A percentile compares a stretch with the other conserved stretches of the same genome.
Evolutionary conservation across 768 basidiomycete genomes (phyloP).

Genomic region (Tephrocybe sp.): DNA sequence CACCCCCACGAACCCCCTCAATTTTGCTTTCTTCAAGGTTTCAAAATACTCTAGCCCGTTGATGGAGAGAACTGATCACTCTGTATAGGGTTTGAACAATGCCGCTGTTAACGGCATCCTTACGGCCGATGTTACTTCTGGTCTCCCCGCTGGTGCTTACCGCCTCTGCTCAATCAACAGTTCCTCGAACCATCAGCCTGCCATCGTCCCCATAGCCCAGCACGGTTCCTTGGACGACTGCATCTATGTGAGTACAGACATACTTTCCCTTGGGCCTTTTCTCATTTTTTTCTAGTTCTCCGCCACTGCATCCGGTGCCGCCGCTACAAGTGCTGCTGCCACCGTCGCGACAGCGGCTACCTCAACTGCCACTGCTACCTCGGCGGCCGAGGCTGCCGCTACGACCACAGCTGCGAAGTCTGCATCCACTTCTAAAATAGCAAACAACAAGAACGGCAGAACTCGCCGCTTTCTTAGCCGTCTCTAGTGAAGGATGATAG

Average conservation of each 20-base stretch:
- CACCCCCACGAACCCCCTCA: constrained; percentile 38
- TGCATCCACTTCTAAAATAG: background rate
- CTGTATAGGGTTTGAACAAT: constrained; percentile 46
- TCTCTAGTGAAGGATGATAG: constrained; percentile 2
- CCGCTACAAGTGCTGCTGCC: constrained; percentile 10
- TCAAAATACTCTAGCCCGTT: background rate
- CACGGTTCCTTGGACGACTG: constrained; percentile 60
- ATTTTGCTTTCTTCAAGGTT: constrained; percentile 53
- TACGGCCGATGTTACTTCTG: constrained; percentile 46
- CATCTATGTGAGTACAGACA: constrained; percentile 41
- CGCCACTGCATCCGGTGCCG: constrained; percentile 19
- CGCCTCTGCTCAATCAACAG: constrained; percentile 55
- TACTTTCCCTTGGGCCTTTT: background rate
- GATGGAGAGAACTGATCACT: constrained; percentile 21
- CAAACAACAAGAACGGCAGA: background rate
- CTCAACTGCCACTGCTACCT: constrained; percentile 11
- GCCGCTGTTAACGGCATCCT: constrained; percentile 47
- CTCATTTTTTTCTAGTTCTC: constrained; percentile 28
- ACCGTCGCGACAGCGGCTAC: constrained; percentile 7
- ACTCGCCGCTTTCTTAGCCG: constrained; percentile 10
- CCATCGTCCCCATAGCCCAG: constrained; percentile 55
- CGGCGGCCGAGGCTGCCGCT: constrained; percentile 10
- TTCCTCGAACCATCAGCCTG: constrained; percentile 57
- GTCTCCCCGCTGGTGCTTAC: constrained; percentile 59
- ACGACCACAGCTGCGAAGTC: constrained; percentile 6